These are phyloP conservation scores for Globisporangium abappressorium DNA, from an alignment of 352 stramenopile species.

Conservation along the genomic window DNA sequence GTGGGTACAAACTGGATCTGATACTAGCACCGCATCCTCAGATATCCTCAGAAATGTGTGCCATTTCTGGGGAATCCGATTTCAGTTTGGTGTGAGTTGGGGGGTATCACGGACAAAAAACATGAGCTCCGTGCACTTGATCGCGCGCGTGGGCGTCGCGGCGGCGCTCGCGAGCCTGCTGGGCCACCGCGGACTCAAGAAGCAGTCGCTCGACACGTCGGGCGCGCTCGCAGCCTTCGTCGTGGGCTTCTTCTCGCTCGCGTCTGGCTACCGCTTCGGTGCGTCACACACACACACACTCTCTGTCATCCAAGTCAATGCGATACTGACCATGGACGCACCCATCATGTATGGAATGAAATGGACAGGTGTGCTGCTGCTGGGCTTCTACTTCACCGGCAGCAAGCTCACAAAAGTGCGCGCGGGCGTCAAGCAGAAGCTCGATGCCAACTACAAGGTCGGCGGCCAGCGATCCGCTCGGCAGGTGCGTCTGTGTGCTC, in stretches of 20 bases:
- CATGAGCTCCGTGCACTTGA: background rate
- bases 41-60: background rate
- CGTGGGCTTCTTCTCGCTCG: slow-evolving; percentile 67
- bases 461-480: slow-evolving; percentile 72
- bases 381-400: slow-evolving; percentile 85
- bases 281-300: background rate
- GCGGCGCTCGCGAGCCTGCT: slow-evolving; percentile 37
- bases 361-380: slow-evolving; percentile 59
- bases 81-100: no score
- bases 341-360: background rate
- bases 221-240: slow-evolving; percentile 61
- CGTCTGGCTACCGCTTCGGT: slow-evolving; percentile 68
- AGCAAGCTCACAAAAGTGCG: slow-evolving; percentile 83
- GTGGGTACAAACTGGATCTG: background rate
- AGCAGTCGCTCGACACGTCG: slow-evolving; percentile 56
- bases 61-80: background rate
- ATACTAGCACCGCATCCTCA: no score
- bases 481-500: slow-evolving; percentile 22
- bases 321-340: no score
- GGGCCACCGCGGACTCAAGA: slow-evolving; percentile 55
- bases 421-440: slow-evolving; percentile 46
- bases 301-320: background rate
- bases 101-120: background rate
- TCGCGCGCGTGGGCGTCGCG: slow-evolving; percentile 39
- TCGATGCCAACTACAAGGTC: slow-evolving; percentile 76